Conservation (phyloP, 371 early-diverging fungal genomes). For the Mortierella sp. region DNA sequence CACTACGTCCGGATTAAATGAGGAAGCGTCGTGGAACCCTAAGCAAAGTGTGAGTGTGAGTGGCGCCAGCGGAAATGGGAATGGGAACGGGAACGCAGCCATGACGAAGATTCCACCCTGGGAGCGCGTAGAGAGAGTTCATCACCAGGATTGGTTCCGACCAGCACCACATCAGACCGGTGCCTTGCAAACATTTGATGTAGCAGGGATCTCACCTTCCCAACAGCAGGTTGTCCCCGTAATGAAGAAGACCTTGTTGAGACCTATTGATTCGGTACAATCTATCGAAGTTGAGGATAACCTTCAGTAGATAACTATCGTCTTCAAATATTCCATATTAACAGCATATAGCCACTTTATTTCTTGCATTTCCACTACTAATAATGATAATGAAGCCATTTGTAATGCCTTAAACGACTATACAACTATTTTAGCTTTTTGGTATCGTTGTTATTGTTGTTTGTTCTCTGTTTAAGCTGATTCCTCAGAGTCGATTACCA, state of each 20-base stretch:
- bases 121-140: conserved; percentile 42
- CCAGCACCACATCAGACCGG: conserved; percentile 51
- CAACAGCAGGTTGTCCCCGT: conserved; percentile 27
- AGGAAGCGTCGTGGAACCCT: conserved; percentile 9
- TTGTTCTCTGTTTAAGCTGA: conserved; percentile 4
- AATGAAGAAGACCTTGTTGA: conserved; percentile 36
- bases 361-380: background rate
- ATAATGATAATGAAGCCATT: conserved; percentile 8
- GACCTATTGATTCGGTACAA: conserved; percentile 27
- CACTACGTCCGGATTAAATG: background rate
- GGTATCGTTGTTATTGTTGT: conserved; percentile 1
- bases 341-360: too few relatives aligned
- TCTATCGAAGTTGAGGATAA: conserved; percentile 35
- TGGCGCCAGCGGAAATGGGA: conserved; percentile 22
- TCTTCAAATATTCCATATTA: background rate
- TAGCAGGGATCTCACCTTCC: conserved; percentile 25
- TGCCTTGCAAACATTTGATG: conserved; percentile 47
- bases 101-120: conserved; percentile 35
- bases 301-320: conserved; percentile 11
- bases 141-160: conserved; percentile 57
- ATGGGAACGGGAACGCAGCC: conserved; percentile 14
- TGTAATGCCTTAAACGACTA: background rate
- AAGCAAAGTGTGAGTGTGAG: conserved; percentile 36
- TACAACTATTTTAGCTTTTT: too few relatives aligned
- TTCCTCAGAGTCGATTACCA: conserved; percentile 15